Evolutionary conservation across 371 early-diverging fungal genomes (phyloP), one percentile per base, ranked within the genome.

Genomic region (Haplosporangium sp.): DNA sequence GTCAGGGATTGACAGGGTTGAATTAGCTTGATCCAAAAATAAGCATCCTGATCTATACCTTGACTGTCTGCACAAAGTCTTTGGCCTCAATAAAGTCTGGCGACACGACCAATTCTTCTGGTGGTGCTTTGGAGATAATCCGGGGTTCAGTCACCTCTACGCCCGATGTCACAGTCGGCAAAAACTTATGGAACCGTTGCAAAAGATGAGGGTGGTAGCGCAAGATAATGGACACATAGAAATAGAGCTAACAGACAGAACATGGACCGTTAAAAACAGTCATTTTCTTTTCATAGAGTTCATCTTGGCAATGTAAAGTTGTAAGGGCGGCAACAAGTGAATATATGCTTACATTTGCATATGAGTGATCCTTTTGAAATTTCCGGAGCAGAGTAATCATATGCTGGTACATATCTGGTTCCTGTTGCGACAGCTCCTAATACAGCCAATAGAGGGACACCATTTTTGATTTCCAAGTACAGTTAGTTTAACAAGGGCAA

Each of bases 11-110:
- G 29, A 29, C 29, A 29, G 29, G 4, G 29, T 29, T 29, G 29
- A 29, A 29, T 29, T 29, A 4, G 29, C 29, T 29, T 29, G 29
- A 1, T 29, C 29, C 29, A 29, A 29, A 29, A 29, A 4, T 29
- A 29, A 29, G 4, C 29, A 1, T 29, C 29, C 29, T 29, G 29
- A 29, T 29, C 29, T 29, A 29, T 66, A 79, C 80, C 62, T 79
- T 79, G 47, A 79, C 80, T 12, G 73, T 66, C 46, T 79, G 80
- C 20, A 79, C 65, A 67, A 79, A 79, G 55, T 79, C 73, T 45
- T 73, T 79, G 62, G 80, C 80, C 20, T 79, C 80, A 50, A 79
- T 79, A 55, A 79, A 79, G 29, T 79, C 80, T 5, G 69, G 80
- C 21, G 80, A 79, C 1, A 73, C 69, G 18, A 79, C 73, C 12